Conservation (phyloP, 1,284 basidiomycete species). For the Butyriboletus appendiculatus region DNA sequence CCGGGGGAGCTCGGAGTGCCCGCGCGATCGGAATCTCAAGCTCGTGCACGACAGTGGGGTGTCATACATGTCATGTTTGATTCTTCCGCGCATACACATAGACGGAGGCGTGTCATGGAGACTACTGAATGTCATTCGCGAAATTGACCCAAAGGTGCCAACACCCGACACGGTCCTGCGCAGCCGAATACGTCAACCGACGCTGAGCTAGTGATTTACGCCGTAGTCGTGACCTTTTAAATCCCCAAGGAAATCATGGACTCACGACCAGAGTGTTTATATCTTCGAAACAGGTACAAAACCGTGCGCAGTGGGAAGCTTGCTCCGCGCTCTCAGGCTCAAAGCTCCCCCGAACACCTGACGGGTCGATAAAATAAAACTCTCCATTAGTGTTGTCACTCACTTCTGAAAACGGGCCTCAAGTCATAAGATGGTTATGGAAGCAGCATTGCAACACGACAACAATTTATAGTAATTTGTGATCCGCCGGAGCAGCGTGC, state of each 20-base stretch:
- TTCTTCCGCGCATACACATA: neutral
- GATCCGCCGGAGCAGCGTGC: neutral
- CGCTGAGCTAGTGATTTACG: neutral
- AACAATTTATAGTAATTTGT: neutral
- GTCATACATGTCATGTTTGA: neutral
- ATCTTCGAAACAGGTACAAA: neutral
- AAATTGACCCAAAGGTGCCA: neutral
- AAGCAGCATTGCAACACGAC: neutral
- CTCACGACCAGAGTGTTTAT: neutral
- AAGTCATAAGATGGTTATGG: neutral
- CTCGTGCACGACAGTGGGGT: neutral
- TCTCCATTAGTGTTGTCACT: neutral
- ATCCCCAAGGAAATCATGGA: neutral
- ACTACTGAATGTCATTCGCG: slow-evolving; percentile 2
- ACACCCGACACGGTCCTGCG: neutral
- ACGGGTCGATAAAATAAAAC: neutral
- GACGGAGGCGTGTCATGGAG: slow-evolving; percentile 7
- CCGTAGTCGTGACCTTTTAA: neutral
- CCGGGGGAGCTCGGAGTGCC: neutral
- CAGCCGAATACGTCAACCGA: slow-evolving; percentile 12
- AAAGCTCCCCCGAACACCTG: neutral
- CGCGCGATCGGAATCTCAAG: neutral
- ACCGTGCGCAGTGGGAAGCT: neutral
- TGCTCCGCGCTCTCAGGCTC: neutral
- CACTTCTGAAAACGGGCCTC: neutral